phyloP scores from a whole-genome alignment of 2,329 filamentous ascomycete species.

The Colletotrichum sidae region DNA sequence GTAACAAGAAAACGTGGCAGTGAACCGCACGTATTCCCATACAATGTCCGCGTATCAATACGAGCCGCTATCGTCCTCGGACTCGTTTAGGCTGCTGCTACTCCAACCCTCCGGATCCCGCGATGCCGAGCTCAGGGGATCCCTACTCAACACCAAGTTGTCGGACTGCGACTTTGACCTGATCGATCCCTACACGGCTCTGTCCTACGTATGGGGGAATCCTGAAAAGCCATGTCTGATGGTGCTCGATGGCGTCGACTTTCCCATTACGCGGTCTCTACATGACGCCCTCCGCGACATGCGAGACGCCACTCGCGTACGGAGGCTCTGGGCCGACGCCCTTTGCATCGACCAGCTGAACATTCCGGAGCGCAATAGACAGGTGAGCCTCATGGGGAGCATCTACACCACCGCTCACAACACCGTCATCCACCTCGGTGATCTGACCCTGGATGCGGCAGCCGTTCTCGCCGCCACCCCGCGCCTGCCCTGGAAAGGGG shows the following conservation, averaged over 20 bases:
- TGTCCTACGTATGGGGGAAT: slow-evolving; percentile 43
- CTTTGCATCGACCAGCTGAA: slow-evolving; percentile 47
- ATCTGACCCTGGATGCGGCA: neutral
- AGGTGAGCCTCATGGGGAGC: slow-evolving; percentile 45
- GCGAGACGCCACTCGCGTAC: slow-evolving; percentile 47
- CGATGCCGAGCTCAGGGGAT: slow-evolving; percentile 25
- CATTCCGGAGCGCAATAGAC: slow-evolving; percentile 41
- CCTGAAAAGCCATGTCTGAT: slow-evolving; percentile 34
- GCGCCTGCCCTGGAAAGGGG: neutral
- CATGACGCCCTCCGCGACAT: slow-evolving; percentile 51
- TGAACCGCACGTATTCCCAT: neutral
- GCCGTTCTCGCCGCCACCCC: neutral
- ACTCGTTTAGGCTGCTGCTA: slow-evolving; percentile 1
- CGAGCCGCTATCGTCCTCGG: slow-evolving; percentile 17
- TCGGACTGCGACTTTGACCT: slow-evolving; percentile 11
- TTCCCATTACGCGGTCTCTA: slow-evolving; percentile 12
- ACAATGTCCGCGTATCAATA: slow-evolving; percentile 24
- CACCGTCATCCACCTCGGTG: slow-evolving; percentile 26
- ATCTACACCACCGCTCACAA: slow-evolving; percentile 42
- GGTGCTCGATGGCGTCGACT: slow-evolving; percentile 27
- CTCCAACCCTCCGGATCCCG: slow-evolving; percentile 12
- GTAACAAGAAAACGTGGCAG: neutral
- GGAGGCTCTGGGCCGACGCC: slow-evolving; percentile 45
- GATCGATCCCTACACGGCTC: slow-evolving; percentile 34
- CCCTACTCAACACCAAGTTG: slow-evolving; percentile 25